Percentiles rank a stretch among this genome's conserved stretches.
phyloP scores from a whole-genome alignment of 2,329 filamentous ascomycete genomes.

The Cordyceps farinosa region DNA sequence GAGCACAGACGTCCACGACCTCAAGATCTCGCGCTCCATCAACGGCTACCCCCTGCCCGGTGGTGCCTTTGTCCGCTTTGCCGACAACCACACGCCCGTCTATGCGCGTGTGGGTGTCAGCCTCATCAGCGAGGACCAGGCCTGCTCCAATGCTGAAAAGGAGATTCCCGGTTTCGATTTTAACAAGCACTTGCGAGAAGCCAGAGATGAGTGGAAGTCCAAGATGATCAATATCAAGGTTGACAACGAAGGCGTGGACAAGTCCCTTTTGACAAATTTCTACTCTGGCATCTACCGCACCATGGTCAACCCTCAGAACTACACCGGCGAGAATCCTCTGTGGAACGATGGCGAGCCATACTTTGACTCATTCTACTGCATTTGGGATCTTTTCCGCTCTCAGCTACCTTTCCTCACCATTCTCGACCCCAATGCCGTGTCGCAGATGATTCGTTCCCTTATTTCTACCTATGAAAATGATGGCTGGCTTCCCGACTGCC shows the following conservation, averaged over 20 bases:
- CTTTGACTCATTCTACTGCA: conserved; percentile 73
- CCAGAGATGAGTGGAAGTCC: conserved; percentile 55
- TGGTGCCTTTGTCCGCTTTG: conserved; percentile 63
- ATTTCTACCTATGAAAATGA: conserved; percentile 68
- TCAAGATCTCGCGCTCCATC: conserved; percentile 47
- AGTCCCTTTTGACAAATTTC: conserved; percentile 57
- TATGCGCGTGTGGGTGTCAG: conserved; percentile 64
- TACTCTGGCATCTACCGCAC: conserved; percentile 71
- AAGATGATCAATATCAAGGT: conserved; percentile 59
- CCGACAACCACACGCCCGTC: conserved; percentile 48
- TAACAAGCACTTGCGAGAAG: conserved; percentile 46
- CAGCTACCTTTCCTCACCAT: conserved; percentile 68
- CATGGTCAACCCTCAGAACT: conserved; percentile 70
- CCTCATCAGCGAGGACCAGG: conserved; percentile 62
- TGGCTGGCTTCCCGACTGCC: conserved; percentile 71
- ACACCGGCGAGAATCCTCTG: conserved; percentile 67
- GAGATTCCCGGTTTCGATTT: conserved; percentile 71
- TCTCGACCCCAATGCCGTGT: conserved; percentile 60
- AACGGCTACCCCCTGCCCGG: conserved; percentile 54
- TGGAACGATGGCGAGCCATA: conserved; percentile 67
- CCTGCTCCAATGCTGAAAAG: conserved; percentile 63
- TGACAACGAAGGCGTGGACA: conserved; percentile 48
- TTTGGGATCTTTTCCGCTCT: conserved; percentile 69
- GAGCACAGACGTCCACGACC: conserved; percentile 42
- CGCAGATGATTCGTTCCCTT: conserved; percentile 65